These are phyloP conservation scores for Penicilliopsis zonata DNA, from an alignment of 495 filamentous ascomycete genomes.

Conservation along the genomic window DNA sequence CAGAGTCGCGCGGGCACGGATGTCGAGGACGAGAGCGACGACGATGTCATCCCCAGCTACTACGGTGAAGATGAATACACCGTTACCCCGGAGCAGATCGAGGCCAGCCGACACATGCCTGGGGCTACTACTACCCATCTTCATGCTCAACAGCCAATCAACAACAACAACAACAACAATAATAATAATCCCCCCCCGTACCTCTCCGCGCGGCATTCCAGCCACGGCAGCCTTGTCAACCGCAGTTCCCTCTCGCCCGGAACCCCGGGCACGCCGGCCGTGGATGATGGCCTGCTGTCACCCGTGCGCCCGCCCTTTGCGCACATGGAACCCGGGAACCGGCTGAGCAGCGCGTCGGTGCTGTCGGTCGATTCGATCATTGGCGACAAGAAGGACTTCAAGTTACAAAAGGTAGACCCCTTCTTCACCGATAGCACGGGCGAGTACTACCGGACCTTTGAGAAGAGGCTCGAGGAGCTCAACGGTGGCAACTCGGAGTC, in stretches of 20 bases:
- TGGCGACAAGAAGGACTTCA: slow-evolving; percentile 50
- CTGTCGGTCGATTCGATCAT: slow-evolving; percentile 43
- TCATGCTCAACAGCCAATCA: slow-evolving; percentile 6
- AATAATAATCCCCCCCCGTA: too few species aligned
- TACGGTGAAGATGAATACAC: slow-evolving; percentile 34
- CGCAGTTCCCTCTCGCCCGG: slow-evolving; percentile 14
- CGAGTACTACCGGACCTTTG: slow-evolving; percentile 48
- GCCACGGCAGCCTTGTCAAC: slow-evolving; percentile 15
- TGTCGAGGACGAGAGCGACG: slow-evolving; percentile 29
- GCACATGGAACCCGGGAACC: slow-evolving; percentile 20
- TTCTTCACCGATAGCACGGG: slow-evolving; percentile 61
- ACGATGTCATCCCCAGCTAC: slow-evolving; percentile 30
- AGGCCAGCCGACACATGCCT: slow-evolving; percentile 16
- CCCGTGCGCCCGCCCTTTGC: slow-evolving; percentile 20
- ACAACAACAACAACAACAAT: too few species aligned
- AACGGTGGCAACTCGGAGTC: slow-evolving; percentile 44
- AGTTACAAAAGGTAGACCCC: slow-evolving; percentile 56
- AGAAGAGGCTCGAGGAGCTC: slow-evolving; percentile 45
- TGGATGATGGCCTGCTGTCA: slow-evolving; percentile 27
- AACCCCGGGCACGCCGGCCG: slow-evolving; percentile 24
- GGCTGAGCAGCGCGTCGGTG: slow-evolving; percentile 34
- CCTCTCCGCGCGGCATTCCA: slow-evolving; percentile 13
- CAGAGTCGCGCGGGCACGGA: slow-evolving; percentile 14
- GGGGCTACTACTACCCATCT: slow-evolving; percentile 1
- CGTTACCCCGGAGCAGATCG: slow-evolving; percentile 21